A percentile compares a stretch with the other conserved stretches of the same genome.
phyloP scores from a whole-genome alignment of 257 asterid species.

The Fraxinus cuspidata region DNA sequence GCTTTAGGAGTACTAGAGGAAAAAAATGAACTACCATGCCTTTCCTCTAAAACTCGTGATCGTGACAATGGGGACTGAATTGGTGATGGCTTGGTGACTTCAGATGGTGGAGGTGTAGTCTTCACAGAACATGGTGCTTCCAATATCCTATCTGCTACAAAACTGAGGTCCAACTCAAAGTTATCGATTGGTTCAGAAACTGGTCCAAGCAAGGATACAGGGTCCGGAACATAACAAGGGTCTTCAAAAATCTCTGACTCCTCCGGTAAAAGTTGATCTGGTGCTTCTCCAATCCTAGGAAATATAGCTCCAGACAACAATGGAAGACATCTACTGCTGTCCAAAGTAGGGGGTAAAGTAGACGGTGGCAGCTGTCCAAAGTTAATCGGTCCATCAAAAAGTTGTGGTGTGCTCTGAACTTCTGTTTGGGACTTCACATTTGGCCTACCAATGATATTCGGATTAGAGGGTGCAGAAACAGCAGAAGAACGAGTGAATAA shows the following conservation, averaged over 20 bases:
- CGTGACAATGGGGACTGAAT: conserved; percentile 88
- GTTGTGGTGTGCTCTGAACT: conserved; percentile 30
- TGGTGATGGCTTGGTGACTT: conserved; percentile 74
- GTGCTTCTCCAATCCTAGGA: conserved; percentile 56
- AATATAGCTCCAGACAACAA: conserved; percentile 54
- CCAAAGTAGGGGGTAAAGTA: conserved; percentile 54
- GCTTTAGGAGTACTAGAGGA: conserved; percentile 21
- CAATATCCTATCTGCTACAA: conserved; percentile 49
- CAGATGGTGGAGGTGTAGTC: conserved; percentile 50
- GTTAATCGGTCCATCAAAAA: conserved; percentile 59
- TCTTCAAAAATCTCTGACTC: conserved; percentile 89
- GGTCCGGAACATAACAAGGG: conserved; percentile 80
- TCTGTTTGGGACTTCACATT: too few relatives aligned
- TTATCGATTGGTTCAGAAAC: conserved; percentile 92
- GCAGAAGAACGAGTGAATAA: conserved; percentile 77
- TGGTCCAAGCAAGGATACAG: conserved; percentile 48
- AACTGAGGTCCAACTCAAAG: conserved; percentile 78
- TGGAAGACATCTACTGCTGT: conserved; percentile 43
- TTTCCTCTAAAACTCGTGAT: conserved; percentile 69
- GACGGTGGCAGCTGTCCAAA: conserved; percentile 68
- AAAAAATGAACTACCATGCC: conserved; percentile 38
- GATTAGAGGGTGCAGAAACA: conserved; percentile 49
- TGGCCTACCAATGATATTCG: conserved; percentile 29
- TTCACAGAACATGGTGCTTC: conserved; percentile 57
- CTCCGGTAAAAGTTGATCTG: conserved; percentile 64